Base-by-base conservation (phyloP, 805 yeast species). In the Wickerhamomyces hampshirensis region DNA sequence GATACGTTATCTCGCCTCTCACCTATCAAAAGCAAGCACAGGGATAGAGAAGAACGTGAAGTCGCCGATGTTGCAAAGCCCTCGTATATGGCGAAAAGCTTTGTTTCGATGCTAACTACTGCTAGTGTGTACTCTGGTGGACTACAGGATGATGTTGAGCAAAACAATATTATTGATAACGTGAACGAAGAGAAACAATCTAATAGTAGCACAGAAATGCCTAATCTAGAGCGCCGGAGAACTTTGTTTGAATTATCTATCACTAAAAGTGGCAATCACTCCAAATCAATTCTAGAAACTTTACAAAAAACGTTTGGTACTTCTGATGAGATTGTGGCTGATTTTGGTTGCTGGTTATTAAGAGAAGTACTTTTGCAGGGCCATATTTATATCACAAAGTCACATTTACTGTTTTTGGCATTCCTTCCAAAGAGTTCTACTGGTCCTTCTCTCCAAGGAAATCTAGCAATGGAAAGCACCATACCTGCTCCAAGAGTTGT, bases 341-440 rank as follows among this genome's bases (percentile, higher is more conserved):
- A 79, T 43, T 82, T 69, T 49, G 71, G 81, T 3, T 77, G 88
- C 21, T 89, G 96, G 95, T 63, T 89, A 26, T 65, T 87, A 39
- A 74, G 79, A 41, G 95, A 85, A 49, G 93, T 89, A 0, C 63
- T 91, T 18, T 62, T 88, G 18, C 96, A 87, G 58, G 98, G 98
- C 3, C 89, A 84, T 49, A 57, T 88, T 13, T 83, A 83, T 48
- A 58, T 91, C 18, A 88, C 97, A 1, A 59, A 66, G 29, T 63
- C 69, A 12, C 74, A 75, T 42, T 54, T 89, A 5, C 60, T 86
- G 30, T 91, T 85, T 53, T 82, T 82, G 61, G 93, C 96, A 0
- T 78, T 76, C 47, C 58, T 91, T 8, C 96, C 97, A 0, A 71
- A 73, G 33, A 47, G 34, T n/a, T 40, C 48, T n/a, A 38, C 65